Evolutionary conservation across 768 basidiomycete genomes (phyloP).

Genomic region (Terana coerulea): DNA sequence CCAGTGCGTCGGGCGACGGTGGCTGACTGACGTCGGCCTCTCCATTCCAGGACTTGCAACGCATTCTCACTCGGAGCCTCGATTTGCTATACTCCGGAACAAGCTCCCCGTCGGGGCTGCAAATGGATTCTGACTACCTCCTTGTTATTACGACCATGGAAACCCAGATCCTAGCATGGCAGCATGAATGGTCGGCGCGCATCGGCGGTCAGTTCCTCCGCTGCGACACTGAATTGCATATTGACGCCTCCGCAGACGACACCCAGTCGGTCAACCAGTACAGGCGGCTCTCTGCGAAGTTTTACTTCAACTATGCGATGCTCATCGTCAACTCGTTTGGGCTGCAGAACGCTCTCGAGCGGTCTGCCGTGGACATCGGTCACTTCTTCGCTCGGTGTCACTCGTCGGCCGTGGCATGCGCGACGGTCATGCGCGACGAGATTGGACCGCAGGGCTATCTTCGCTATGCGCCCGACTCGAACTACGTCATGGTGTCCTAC

Average conservation of each 20-base stretch:
- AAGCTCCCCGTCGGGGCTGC: slow-evolving; percentile 75
- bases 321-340: slow-evolving; percentile 96
- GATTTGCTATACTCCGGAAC: slow-evolving; percentile 89
- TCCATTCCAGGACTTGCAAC: slow-evolving; percentile 68
- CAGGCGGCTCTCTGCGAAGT: slow-evolving; percentile 52
- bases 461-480: slow-evolving; percentile 84
- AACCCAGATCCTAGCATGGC: slow-evolving; percentile 63
- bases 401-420: slow-evolving; percentile 65
- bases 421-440: slow-evolving; percentile 70
- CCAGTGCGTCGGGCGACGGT: slow-evolving; percentile 6
- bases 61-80: slow-evolving; percentile 81
- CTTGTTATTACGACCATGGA: slow-evolving; percentile 83
- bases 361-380: slow-evolving; percentile 63
- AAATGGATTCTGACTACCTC: slow-evolving; percentile 81
- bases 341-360: slow-evolving; percentile 91
- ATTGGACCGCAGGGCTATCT: slow-evolving; percentile 74
- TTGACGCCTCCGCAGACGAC: slow-evolving; percentile 8
- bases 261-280: slow-evolving; percentile 33
- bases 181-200: slow-evolving; percentile 46
- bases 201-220: neutral
- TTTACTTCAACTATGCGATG: slow-evolving; percentile 82
- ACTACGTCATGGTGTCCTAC: slow-evolving; percentile 90
- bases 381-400: slow-evolving; percentile 85
- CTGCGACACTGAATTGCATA: neutral
- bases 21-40: neutral